phyloP scores from a whole-genome alignment of 805 yeast genomes.

The Sugiyamaella americana region DNA sequence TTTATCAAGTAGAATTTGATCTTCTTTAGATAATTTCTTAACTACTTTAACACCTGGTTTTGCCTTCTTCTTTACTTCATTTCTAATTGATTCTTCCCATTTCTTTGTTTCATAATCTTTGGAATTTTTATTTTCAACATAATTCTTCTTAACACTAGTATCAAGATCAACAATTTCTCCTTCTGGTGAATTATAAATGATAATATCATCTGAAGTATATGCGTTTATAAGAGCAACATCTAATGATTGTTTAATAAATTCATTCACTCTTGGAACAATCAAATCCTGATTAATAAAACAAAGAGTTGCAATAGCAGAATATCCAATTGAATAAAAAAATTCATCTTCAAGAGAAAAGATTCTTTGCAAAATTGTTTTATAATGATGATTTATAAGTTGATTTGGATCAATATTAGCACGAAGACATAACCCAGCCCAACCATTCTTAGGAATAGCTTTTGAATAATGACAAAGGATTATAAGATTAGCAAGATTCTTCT shows the following conservation, averaged over 20 bases:
- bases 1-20: slow-evolving; percentile 58
- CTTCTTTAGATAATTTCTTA: slow-evolving; percentile 71
- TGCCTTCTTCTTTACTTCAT: slow-evolving; percentile 56
- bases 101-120: slow-evolving; percentile 79
- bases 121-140: slow-evolving; percentile 57
- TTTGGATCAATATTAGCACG: slow-evolving; percentile 62
- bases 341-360: slow-evolving; percentile 26
- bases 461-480: slow-evolving; percentile 43
- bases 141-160: slow-evolving; percentile 32
- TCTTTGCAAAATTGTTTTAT: slow-evolving; percentile 23
- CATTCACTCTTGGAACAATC: slow-evolving; percentile 46
- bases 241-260: neutral
- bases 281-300: slow-evolving; percentile 53
- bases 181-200: slow-evolving; percentile 63
- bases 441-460: slow-evolving; percentile 38
- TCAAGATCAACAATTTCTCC: slow-evolving; percentile 53
- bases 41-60: slow-evolving; percentile 14
- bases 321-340: slow-evolving; percentile 18
- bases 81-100: slow-evolving; percentile 85
- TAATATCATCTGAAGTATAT: slow-evolving; percentile 45
- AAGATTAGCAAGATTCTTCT: slow-evolving; percentile 17
- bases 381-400: slow-evolving; percentile 35
- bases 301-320: slow-evolving; percentile 35
- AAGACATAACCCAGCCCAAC: slow-evolving; percentile 76
- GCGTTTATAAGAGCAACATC: neutral